Percentiles rank a stretch among this genome's conserved stretches.
These are phyloP conservation scores for Colletotrichum sansevieriae DNA, from an alignment of 2,329 filamentous ascomycete genomes.

Conservation along the genomic window DNA sequence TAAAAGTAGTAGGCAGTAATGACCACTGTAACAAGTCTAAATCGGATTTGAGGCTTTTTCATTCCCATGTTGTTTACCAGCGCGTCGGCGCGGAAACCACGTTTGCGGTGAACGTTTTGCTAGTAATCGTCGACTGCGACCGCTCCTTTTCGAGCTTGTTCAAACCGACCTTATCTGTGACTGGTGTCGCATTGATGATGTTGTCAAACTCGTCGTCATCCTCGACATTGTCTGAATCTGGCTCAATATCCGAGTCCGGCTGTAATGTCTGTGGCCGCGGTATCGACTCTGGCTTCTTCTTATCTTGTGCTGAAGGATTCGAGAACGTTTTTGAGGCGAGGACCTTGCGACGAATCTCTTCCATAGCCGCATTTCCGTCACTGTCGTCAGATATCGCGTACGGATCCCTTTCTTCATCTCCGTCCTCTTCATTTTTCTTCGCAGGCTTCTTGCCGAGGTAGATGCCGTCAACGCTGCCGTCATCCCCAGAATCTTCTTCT, in stretches of 20 bases:
- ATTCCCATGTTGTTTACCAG: slow-evolving; percentile 51
- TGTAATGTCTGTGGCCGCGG: slow-evolving; percentile 67
- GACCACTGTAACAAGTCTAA: not conserved
- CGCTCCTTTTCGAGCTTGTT: slow-evolving; percentile 69
- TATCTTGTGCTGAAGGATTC: slow-evolving; percentile 62
- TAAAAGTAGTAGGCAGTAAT: slow-evolving; percentile 25
- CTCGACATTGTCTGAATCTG: slow-evolving; percentile 76
- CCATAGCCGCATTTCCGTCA: slow-evolving; percentile 89
- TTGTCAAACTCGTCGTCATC: slow-evolving; percentile 88
- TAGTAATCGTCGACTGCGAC: slow-evolving; percentile 60
- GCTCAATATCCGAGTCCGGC: slow-evolving; percentile 76
- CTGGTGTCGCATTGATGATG: slow-evolving; percentile 90
- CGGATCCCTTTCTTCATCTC: slow-evolving; percentile 70
- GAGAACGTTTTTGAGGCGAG: slow-evolving; percentile 91
- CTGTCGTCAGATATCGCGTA: slow-evolving; percentile 84
- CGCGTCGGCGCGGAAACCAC: slow-evolving; percentile 62
- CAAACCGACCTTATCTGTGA: slow-evolving; percentile 85
- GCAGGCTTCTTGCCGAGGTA: slow-evolving; percentile 69
- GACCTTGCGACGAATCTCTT: slow-evolving; percentile 89
- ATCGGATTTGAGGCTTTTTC: not conserved
- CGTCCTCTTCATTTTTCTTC: slow-evolving; percentile 53
- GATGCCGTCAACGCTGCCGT: slow-evolving; percentile 67
- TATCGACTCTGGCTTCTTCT: slow-evolving; percentile 75
- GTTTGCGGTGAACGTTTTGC: slow-evolving; percentile 65
- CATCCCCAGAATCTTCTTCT: slow-evolving; percentile 59